Conservation (phyloP, 106 monocot genomes). For the Hemerocallis citrina region DNA sequence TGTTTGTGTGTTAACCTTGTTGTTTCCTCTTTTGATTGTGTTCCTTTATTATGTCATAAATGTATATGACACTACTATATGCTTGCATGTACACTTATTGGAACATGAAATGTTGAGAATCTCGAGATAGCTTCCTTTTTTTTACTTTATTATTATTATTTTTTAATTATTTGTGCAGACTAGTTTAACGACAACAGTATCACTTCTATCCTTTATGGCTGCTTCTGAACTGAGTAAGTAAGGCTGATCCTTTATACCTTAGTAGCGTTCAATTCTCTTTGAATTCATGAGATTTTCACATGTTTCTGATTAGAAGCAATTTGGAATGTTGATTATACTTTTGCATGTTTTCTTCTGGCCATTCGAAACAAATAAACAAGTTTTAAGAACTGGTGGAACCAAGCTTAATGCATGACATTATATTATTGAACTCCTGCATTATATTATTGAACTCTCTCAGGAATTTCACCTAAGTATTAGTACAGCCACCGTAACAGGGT, state of each 20-base stretch:
- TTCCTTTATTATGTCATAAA: neutral
- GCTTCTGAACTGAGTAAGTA: slow-evolving; percentile 43
- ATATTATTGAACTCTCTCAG: neutral
- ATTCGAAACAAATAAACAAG: too few species aligned
- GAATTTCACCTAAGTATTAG: neutral
- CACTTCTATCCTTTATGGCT: slow-evolving; percentile 37
- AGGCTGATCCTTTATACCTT: slow-evolving; percentile 3
- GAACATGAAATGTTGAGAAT: neutral
- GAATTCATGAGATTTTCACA: neutral
- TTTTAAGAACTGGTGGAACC: neutral
- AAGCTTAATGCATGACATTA: neutral
- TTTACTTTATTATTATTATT: too few species aligned
- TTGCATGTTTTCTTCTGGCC: neutral
- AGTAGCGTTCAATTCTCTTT: too few species aligned
- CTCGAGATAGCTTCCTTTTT: too few species aligned
- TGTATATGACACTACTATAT: neutral
- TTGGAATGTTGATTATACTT: neutral
- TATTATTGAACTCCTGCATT: neutral
- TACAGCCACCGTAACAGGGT: neutral
- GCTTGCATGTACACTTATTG: neutral
- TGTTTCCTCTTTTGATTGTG: neutral
- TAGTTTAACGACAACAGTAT: slow-evolving; percentile 31
- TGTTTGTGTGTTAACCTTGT: neutral
- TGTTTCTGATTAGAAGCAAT: neutral
- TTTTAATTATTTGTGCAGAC: slow-evolving; percentile 23